These are phyloP conservation scores for Hibiscus mutabilis DNA, from an alignment of 345 rosid species.

Conservation along the genomic window DNA sequence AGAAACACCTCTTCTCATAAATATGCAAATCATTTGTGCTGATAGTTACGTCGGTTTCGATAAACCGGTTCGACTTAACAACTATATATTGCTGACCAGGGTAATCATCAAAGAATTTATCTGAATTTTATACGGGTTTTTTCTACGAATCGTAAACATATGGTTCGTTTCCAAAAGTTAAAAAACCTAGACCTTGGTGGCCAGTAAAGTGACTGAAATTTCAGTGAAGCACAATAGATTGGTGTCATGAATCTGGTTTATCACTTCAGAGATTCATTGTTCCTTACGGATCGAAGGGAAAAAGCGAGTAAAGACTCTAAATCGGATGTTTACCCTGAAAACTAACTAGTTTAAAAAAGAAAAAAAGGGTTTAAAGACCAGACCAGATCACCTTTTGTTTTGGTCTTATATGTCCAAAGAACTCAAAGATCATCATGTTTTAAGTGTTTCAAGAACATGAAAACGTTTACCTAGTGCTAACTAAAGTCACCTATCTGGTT, in stretches of 20 bases:
- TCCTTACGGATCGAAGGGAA: not conserved
- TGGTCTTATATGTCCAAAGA: not conserved
- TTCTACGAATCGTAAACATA: not conserved
- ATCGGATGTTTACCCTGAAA: not conserved
- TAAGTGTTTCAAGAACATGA: not conserved
- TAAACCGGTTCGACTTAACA: not conserved
- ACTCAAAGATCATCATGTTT: not conserved
- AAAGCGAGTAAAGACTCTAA: not conserved
- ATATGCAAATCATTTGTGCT: not conserved
- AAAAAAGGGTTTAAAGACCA: not conserved
- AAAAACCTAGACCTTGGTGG: not conserved
- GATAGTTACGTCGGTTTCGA: not conserved
- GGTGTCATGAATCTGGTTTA: not conserved
- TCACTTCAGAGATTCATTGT: not conserved
- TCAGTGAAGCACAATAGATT: not conserved
- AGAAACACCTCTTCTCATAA: not conserved
- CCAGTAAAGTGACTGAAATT: slow-evolving; percentile 4
- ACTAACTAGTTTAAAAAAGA: not conserved
- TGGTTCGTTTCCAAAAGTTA: not conserved
- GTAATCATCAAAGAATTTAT: not conserved
- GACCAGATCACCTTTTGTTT: not conserved
- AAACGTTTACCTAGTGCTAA: not conserved
- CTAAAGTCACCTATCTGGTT: not conserved
- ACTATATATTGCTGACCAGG: not conserved
- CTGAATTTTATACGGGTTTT: not conserved